Conservation (phyloP, 306 rosid species). For the Trichosanthes truncata region DNA sequence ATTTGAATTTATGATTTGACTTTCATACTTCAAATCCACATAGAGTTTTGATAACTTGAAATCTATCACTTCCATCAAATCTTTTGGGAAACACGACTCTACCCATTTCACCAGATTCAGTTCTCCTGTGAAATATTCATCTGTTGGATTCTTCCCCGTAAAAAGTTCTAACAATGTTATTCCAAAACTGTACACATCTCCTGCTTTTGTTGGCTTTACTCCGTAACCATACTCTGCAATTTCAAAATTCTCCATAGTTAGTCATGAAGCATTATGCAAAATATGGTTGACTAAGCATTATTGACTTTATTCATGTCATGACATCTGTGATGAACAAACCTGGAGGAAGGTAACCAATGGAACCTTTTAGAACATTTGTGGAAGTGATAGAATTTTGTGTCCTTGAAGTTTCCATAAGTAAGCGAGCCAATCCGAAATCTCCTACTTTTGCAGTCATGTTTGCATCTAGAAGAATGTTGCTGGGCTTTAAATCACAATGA, state of each 20-base stretch:
- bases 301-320: neutral
- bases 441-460: too few relatives aligned
- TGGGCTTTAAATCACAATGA: too few relatives aligned
- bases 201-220: conserved; percentile 41
- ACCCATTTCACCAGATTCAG: conserved; percentile 40
- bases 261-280: neutral
- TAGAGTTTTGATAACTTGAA: conserved; percentile 23
- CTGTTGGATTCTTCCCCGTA: conserved; percentile 45
- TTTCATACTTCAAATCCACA: neutral
- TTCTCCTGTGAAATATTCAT: conserved; percentile 41
- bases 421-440: too few relatives aligned
- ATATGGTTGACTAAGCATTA: too few relatives aligned
- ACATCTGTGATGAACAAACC: conserved; percentile 27
- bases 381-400: conserved; percentile 28
- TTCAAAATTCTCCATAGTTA: neutral
- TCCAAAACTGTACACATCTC: conserved; percentile 71
- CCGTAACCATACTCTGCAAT: conserved; percentile 59
- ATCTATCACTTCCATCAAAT: conserved; percentile 31
- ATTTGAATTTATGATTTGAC: neutral
- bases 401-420: conserved; percentile 18
- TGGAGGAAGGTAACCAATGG: conserved; percentile 77
- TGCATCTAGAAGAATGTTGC: too few relatives aligned
- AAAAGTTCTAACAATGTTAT: conserved; percentile 46
- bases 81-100: conserved; percentile 34
- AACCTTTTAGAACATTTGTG: conserved; percentile 43